phyloP scores from a whole-genome alignment of 2,329 filamentous ascomycete species.

The Emydomyces testavorans region DNA sequence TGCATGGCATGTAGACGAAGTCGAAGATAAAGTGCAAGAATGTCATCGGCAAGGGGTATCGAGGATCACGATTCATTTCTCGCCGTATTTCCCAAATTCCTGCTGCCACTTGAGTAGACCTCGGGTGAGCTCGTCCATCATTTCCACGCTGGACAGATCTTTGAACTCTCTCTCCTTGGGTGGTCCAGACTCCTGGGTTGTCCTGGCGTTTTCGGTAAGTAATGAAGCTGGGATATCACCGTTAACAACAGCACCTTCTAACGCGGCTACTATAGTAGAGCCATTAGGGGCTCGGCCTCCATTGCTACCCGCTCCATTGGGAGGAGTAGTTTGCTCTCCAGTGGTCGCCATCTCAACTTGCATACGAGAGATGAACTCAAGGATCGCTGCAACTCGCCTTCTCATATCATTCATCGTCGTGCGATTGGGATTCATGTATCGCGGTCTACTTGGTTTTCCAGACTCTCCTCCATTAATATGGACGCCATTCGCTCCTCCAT shows the following conservation, averaged over 20 bases:
- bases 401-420: constrained; percentile 82
- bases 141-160: constrained; percentile 65
- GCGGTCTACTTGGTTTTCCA: constrained; percentile 50
- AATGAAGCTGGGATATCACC: neutral
- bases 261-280: constrained; percentile 16
- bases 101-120: constrained; percentile 79
- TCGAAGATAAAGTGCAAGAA: constrained; percentile 11
- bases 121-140: constrained; percentile 78
- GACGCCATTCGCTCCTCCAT: constrained; percentile 29
- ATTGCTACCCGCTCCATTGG: constrained; percentile 25
- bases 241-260: constrained; percentile 11
- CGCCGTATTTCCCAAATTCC: constrained; percentile 48
- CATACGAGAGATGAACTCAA: constrained; percentile 80
- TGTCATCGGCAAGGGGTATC: constrained; percentile 1
- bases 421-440: constrained; percentile 44
- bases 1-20: constrained; percentile 8
- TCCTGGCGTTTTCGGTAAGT: neutral
- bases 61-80: constrained; percentile 28
- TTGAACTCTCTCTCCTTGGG: constrained; percentile 51
- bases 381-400: constrained; percentile 67
- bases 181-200: constrained; percentile 17
- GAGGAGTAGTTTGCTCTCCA: constrained; percentile 37
- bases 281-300: neutral
- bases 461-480: constrained; percentile 48
- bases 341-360: constrained; percentile 70